Conservation (phyloP, 1,284 basidiomycete genomes). For the Chalciporus piperatoides region DNA sequence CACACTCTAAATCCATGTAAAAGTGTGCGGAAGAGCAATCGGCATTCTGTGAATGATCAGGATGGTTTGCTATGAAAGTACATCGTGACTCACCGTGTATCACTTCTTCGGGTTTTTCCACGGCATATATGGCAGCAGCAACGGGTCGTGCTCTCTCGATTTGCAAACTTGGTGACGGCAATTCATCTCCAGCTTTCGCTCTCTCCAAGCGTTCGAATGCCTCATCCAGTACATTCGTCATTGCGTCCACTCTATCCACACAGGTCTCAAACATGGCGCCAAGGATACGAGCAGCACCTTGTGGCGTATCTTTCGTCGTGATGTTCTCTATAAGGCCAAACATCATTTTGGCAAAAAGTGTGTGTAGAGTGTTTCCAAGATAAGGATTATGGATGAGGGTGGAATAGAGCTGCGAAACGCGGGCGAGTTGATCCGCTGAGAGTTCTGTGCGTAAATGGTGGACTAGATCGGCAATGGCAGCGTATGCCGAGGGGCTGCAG, state of each 20-base stretch:
- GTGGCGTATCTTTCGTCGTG: conserved; percentile 66
- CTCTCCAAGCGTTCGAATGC: conserved; percentile 47
- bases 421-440: conserved; percentile 72
- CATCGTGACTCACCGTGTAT: conserved; percentile 52
- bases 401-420: conserved; percentile 84
- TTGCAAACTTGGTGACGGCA: conserved; percentile 45
- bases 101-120: conserved; percentile 75
- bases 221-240: conserved; percentile 68
- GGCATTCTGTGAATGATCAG: conserved; percentile 57
- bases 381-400: conserved; percentile 89
- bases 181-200: conserved; percentile 45
- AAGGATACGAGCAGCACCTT: conserved; percentile 66
- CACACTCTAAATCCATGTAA: conserved; percentile 89
- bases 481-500: conserved; percentile 78
- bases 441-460: conserved; percentile 90
- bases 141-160: conserved; percentile 83
- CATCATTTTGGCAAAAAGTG: conserved; percentile 91
- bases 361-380: conserved; percentile 80
- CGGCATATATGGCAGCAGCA: conserved; percentile 66
- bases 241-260: conserved; percentile 82
- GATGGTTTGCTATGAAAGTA: background rate
- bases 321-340: conserved; percentile 88
- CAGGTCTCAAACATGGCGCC: conserved; percentile 80
- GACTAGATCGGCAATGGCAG: conserved; percentile 89
- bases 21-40: conserved; percentile 84